A percentile compares a stretch with the other conserved stretches of the same genome.
phyloP scores from a whole-genome alignment of 2,329 filamentous ascomycete genomes.

The Neurospora crassa region DNA sequence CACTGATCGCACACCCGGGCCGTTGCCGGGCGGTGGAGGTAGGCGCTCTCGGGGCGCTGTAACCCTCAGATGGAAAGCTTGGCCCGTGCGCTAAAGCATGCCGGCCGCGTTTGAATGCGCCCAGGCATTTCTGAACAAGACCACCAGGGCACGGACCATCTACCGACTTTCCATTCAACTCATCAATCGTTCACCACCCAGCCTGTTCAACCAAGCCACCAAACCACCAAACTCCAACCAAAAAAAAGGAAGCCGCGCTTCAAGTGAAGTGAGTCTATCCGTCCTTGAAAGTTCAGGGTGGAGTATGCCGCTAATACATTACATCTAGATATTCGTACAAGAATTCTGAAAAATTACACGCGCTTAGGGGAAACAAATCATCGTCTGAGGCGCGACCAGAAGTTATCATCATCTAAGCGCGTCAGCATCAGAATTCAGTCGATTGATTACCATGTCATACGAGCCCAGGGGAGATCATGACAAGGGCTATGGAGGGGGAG shows the following conservation, averaged over 20 bases:
- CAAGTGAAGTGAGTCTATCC: background rate
- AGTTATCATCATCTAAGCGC: background rate
- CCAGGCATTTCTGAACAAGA: background rate
- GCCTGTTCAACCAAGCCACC: background rate
- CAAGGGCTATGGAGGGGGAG: conserved; percentile 9
- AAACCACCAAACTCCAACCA: background rate
- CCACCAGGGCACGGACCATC: background rate
- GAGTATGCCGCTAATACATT: background rate
- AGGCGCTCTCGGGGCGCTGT: background rate
- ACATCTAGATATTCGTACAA: background rate
- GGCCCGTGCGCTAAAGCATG: background rate
- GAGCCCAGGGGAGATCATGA: conserved; percentile 14
- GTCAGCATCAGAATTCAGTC: background rate
- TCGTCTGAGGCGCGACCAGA: background rate
- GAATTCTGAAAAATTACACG: background rate
- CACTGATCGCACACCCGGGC: background rate
- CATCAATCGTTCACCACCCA: background rate
- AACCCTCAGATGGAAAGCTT: background rate
- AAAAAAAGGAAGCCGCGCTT: background rate
- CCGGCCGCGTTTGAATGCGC: background rate
- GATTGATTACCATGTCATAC: conserved; percentile 13
- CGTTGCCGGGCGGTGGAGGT: background rate
- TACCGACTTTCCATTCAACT: background rate
- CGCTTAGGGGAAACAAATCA: background rate
- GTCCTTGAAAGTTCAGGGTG: background rate